Percentiles rank a stretch among this genome's conserved stretches.
These are phyloP conservation scores for Termitomyces sp. DNA, from an alignment of 768 basidiomycete species.

Conservation along the genomic window DNA sequence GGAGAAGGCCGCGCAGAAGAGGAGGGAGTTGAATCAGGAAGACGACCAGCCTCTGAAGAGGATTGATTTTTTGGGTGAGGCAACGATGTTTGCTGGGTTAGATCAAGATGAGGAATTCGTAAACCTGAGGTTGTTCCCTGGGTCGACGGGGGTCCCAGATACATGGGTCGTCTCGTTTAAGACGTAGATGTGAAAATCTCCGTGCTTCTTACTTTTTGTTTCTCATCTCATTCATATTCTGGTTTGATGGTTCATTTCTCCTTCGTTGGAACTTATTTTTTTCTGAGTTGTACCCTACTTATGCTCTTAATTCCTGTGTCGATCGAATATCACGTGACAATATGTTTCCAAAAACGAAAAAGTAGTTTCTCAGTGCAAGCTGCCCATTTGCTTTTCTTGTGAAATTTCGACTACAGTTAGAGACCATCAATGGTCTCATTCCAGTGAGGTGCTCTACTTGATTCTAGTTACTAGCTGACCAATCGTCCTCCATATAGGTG, in stretches of 20 bases:
- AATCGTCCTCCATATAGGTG: conserved; percentile 41
- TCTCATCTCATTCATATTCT: not conserved
- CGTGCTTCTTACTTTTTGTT: not conserved
- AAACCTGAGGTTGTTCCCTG: conserved; percentile 45
- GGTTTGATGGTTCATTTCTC: not conserved
- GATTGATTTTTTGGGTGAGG: conserved; percentile 60
- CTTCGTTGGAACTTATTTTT: not conserved
- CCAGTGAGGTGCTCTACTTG: conserved; percentile 38
- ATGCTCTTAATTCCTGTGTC: not conserved
- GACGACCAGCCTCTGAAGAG: conserved; percentile 37
- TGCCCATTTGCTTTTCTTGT: not conserved
- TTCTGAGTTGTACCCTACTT: no score
- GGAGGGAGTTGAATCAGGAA: conserved; percentile 31
- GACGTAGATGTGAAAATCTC: not conserved
- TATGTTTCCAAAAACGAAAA: conserved; percentile 4
- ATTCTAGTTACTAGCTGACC: not conserved
- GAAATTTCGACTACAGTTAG: not conserved
- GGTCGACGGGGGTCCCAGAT: conserved; percentile 32
- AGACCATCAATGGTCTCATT: conserved; percentile 59
- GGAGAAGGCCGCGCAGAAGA: conserved; percentile 45
- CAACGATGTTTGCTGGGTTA: conserved; percentile 55
- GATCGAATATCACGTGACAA: conserved; percentile 2
- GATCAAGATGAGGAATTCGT: conserved; percentile 53
- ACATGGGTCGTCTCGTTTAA: conserved; percentile 57
- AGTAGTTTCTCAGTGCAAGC: no score